Evolutionary conservation across 441 rosid species (phyloP).

Genomic region (Viola pubescens): DNA sequence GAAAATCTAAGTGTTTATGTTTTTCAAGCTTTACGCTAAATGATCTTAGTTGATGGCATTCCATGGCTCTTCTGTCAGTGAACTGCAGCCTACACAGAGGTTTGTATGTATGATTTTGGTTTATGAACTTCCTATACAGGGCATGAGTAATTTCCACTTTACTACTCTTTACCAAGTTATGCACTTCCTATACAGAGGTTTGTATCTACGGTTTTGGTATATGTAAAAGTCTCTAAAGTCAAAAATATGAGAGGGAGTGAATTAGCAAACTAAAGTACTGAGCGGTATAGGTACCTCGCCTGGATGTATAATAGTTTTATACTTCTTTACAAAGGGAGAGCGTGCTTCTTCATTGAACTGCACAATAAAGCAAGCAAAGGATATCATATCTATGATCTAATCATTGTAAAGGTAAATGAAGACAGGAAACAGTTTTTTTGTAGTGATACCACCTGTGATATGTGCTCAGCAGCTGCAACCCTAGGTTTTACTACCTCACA

Average conservation of each 20-base stretch:
- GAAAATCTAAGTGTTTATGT: no score
- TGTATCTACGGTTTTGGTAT: no score
- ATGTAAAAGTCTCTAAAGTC: neutral
- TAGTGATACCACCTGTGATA: constrained; percentile 55
- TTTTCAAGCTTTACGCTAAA: no score
- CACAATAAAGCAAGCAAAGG: constrained; percentile 14
- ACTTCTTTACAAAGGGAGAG: constrained; percentile 88
- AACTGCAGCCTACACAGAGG: no score
- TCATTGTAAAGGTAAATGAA: neutral
- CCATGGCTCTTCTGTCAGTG: no score
- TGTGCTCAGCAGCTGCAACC: constrained; percentile 98
- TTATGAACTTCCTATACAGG: no score
- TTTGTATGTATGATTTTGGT: no score
- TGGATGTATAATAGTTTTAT: constrained; percentile 86
- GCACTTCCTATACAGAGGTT: no score
- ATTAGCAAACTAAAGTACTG: neutral
- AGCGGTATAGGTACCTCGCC: constrained; percentile 57
- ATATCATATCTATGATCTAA: neutral
- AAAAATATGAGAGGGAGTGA: neutral
- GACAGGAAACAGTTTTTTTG: neutral
- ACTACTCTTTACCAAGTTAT: no score
- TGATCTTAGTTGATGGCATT: no score
- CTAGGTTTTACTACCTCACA: constrained; percentile 97
- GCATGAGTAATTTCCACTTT: no score
- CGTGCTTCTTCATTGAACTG: constrained; percentile 96